phyloP scores from a whole-genome alignment of 768 basidiomycete genomes.

The Termitomyces sp. region DNA sequence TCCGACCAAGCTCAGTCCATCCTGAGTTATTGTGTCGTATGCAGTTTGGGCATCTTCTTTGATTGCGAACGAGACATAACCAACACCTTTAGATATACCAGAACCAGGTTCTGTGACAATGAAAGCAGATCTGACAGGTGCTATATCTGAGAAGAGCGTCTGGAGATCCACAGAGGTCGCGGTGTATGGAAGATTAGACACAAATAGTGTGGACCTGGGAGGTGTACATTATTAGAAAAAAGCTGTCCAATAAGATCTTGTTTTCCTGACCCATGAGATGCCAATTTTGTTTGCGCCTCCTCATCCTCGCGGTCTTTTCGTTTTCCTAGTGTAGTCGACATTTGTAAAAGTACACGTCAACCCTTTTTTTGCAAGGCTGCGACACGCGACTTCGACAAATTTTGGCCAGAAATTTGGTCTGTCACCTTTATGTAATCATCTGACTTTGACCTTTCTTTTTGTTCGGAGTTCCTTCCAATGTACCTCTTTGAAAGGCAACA shows the following conservation, averaged over 20 bases:
- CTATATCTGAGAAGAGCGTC: slow-evolving; percentile 92
- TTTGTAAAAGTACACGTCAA: neutral
- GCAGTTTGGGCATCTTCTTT: slow-evolving; percentile 82
- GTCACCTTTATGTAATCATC: neutral
- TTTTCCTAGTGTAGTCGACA: slow-evolving; percentile 32
- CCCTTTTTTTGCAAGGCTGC: neutral
- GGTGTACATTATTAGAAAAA: slow-evolving; percentile 1
- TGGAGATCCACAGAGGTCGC: slow-evolving; percentile 88
- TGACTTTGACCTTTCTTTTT: neutral
- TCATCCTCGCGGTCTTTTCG: slow-evolving; percentile 35
- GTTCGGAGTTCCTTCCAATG: too few relatives aligned
- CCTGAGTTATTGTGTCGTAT: slow-evolving; percentile 55
- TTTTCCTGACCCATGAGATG: slow-evolving; percentile 27
- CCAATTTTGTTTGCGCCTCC: slow-evolving; percentile 11
- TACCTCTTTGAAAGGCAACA: too few relatives aligned
- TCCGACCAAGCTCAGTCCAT: slow-evolving; percentile 61
- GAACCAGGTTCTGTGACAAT: slow-evolving; percentile 78
- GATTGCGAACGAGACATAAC: slow-evolving; percentile 90
- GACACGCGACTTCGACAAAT: neutral
- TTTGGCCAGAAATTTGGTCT: neutral
- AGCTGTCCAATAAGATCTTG: neutral
- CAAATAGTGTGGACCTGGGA: slow-evolving; percentile 77
- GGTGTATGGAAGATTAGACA: slow-evolving; percentile 88
- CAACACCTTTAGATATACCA: slow-evolving; percentile 86
- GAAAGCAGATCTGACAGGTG: slow-evolving; percentile 90